phyloP scores from a whole-genome alignment of 2,329 filamentous ascomycete species.

The Orbilia brochopaga region DNA sequence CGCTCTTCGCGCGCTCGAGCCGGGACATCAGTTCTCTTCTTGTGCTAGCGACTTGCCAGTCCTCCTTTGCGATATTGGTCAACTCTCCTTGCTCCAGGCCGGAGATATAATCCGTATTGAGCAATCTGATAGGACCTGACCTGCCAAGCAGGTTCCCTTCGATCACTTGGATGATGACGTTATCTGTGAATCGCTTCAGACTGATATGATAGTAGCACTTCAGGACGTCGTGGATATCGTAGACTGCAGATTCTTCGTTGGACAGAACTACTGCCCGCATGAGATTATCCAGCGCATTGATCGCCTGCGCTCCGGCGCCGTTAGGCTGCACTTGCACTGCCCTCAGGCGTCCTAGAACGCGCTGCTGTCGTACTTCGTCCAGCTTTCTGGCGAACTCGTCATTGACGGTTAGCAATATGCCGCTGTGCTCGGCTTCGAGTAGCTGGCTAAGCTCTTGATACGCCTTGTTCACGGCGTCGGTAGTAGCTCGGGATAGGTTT shows the following conservation, averaged over 20 bases:
- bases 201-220: conserved; percentile 69
- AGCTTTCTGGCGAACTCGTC: conserved; percentile 63
- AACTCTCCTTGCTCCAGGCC: conserved; percentile 62
- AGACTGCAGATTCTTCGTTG: conserved; percentile 53
- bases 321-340: conserved; percentile 44
- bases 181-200: conserved; percentile 68
- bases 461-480: conserved; percentile 60
- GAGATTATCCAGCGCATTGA: conserved; percentile 14
- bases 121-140: conserved; percentile 63
- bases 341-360: conserved; percentile 51
- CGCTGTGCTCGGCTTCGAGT: conserved; percentile 62
- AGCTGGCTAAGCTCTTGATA: conserved; percentile 64
- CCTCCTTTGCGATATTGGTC: conserved; percentile 67
- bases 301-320: conserved; percentile 9
- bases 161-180: conserved; percentile 66
- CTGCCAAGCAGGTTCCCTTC: conserved; percentile 63
- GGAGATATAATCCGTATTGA: conserved; percentile 64
- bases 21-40: conserved; percentile 61
- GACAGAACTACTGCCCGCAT: conserved; percentile 26
- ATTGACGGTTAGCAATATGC: conserved; percentile 63
- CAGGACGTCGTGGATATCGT: conserved; percentile 68
- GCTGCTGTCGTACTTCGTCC: conserved; percentile 56
- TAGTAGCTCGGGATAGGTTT: conserved; percentile 61
- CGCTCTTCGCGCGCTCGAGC: conserved; percentile 60
- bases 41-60: conserved; percentile 58